A percentile compares a stretch with the other conserved stretches of the same genome.
These are phyloP conservation scores for Trebouxia sp. DNA, from an alignment of 139 green algal species.

Conservation along the genomic window DNA sequence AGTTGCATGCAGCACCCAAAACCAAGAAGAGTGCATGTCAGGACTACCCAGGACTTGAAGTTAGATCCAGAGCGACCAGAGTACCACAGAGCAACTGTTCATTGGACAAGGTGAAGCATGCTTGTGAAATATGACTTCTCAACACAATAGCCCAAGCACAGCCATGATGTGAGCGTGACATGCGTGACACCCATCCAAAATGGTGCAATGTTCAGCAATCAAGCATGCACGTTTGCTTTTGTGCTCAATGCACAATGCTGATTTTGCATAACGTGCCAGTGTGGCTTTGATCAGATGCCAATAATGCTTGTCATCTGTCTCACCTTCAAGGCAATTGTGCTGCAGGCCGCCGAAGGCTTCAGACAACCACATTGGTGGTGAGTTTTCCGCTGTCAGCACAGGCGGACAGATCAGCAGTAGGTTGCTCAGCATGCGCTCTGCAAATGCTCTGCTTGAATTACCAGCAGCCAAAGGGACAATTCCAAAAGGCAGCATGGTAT, in stretches of 20 bases:
- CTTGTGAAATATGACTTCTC: neutral
- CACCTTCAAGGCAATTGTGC: neutral
- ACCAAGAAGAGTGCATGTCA: constrained; percentile 71
- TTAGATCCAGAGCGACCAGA: constrained; percentile 93
- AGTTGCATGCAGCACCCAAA: constrained; percentile 46
- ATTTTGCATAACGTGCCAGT: neutral
- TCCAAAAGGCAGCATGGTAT: constrained; percentile 59
- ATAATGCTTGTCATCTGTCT: neutral
- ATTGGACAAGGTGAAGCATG: constrained; percentile 48
- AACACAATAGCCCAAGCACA: neutral
- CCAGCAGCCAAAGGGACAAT: constrained; percentile 53
- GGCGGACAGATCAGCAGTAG: constrained; percentile 94
- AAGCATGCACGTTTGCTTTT: neutral
- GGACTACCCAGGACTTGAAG: constrained; percentile 54
- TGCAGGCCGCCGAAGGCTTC: constrained; percentile 27
- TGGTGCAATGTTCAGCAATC: neutral
- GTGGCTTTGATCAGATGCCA: neutral
- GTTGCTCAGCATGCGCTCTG: constrained; percentile 76
- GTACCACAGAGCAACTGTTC: constrained; percentile 85
- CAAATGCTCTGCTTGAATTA: constrained; percentile 78
- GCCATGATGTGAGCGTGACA: neutral
- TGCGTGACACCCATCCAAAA: neutral
- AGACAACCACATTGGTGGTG: constrained; percentile 21
- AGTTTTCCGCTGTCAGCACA: constrained; percentile 74
- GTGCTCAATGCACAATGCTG: neutral